phyloP scores from a whole-genome alignment of 1,139 yeast genomes.

The Zygoascus sp. region DNA sequence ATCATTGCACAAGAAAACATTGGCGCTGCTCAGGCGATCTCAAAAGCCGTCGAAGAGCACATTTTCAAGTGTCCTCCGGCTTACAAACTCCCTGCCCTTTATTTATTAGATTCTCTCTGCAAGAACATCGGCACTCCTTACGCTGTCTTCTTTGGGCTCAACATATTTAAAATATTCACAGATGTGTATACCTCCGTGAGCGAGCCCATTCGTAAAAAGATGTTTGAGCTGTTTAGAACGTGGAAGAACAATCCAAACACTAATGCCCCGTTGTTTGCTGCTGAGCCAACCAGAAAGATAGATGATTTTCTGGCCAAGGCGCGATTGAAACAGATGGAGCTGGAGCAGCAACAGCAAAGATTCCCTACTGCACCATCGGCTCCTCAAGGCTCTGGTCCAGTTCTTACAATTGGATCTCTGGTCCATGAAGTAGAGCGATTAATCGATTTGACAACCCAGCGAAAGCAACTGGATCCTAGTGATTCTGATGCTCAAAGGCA shows the following conservation, averaged over 20 bases:
- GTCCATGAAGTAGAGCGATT: constrained; percentile 41
- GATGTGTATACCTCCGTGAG: constrained; percentile 74
- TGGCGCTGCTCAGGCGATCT: constrained; percentile 69
- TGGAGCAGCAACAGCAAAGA: constrained; percentile 26
- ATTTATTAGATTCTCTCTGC: constrained; percentile 86
- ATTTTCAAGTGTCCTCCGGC: constrained; percentile 65
- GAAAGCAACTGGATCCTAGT: constrained; percentile 35
- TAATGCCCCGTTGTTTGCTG: constrained; percentile 69
- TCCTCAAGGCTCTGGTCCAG: constrained; percentile 1
- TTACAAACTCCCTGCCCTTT: constrained; percentile 78
- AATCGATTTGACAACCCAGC: constrained; percentile 38
- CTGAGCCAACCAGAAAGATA: constrained; percentile 63
- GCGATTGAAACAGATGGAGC: constrained; percentile 36
- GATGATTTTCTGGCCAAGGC: constrained; percentile 67
- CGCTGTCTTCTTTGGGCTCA: constrained; percentile 64
- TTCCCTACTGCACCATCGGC: constrained; percentile 14
- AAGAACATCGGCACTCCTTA: constrained; percentile 89
- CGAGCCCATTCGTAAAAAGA: constrained; percentile 66
- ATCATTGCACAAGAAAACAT: constrained; percentile 80
- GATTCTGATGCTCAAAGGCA: constrained; percentile 40
- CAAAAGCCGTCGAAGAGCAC: constrained; percentile 64
- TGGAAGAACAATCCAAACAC: constrained; percentile 72
- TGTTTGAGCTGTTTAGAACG: constrained; percentile 74
- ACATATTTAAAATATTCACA: constrained; percentile 63
- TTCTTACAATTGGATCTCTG: constrained; percentile 30